Base-by-base conservation (phyloP, 202 grass and related monocot species). In the Carex arenaria region DNA sequence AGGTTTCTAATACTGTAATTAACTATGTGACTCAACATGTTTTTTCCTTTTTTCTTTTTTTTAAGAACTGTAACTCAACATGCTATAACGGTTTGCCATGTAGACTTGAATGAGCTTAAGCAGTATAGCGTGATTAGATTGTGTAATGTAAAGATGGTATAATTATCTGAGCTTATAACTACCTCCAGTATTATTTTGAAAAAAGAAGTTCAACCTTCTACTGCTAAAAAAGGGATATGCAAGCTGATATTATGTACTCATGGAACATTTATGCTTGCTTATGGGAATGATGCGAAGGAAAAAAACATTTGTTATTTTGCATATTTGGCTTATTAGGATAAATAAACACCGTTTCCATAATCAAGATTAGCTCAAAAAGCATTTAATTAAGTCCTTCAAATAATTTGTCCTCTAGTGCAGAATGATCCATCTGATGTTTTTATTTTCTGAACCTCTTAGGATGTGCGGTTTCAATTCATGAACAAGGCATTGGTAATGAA, bases 381-480 rank as follows among this genome's bases (percentile, higher is more conserved):
- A 20, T 78, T 38, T 17, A 54, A 10, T 63, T 30, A 10, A 0
- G n/a, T 36, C 2, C 5, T 67, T 10, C 40, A 76, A 57, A 36
- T 63, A 42, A 34, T 0, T 49, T 68, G 43, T 53, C n/a, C 0
- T 40, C 26, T 53, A 17, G 31, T 28, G 43, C 12, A 52, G 12
- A 30, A 4, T 54, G 11, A 14, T 47, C 14, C 32, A n/a, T 57
- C 51, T 78, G 0, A 20, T 68, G 42, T 20, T 61, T 55, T 32
- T 22, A 17, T 80, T 7, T 40, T 10, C 17, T 59, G 40, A 5
- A 78, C 10, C 2, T 22, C 13, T 85, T 75, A 98, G 95, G 92
- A 94, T 81, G 87, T 87, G 86, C 85, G 87, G 15, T 94, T 98
- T 85, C 95, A 98, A 85, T 98, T 98, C 90, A 94, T 98, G 76